phyloP scores from a whole-genome alignment of 106 monocot genomes.

The Hemerocallis citrina region DNA sequence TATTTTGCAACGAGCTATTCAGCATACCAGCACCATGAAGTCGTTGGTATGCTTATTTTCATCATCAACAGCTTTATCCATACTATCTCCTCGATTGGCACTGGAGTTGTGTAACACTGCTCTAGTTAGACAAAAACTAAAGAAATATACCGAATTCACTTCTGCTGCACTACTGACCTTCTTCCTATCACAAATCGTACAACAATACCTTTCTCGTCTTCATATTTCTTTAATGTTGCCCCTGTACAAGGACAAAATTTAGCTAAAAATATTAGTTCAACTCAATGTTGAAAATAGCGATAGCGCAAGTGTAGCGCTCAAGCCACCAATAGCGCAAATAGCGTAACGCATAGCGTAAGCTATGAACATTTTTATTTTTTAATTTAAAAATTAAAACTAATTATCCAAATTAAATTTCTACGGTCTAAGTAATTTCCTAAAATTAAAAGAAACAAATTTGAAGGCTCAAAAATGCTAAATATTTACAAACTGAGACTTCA shows the following conservation, averaged over 20 bases:
- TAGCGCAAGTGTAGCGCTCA: too few species aligned
- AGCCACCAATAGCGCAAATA: too few species aligned
- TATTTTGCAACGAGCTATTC: too few species aligned
- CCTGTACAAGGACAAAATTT: slow-evolving; percentile 13
- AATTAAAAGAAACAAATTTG: too few species aligned
- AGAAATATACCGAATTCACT: too few species aligned
- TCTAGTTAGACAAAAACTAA: background rate
- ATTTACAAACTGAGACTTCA: too few species aligned
- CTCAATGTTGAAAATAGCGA: too few species aligned
- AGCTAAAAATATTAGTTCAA: background rate
- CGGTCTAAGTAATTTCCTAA: too few species aligned
- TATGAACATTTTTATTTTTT: background rate
- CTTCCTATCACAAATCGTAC: slow-evolving; percentile 66
- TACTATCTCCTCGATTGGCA: slow-evolving; percentile 69
- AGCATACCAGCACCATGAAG: slow-evolving; percentile 75
- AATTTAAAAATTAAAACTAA: too few species aligned
- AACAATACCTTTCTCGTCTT: slow-evolving; percentile 57
- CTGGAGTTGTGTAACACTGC: slow-evolving; percentile 21
- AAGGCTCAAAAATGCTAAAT: too few species aligned
- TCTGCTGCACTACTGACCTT: slow-evolving; percentile 47
- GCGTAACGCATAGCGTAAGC: too few species aligned
- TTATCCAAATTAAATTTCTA: too few species aligned
- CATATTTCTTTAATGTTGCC: slow-evolving; percentile 40
- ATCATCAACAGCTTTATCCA: slow-evolving; percentile 73
- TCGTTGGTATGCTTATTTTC: slow-evolving; percentile 67